A percentile compares a stretch with the other conserved stretches of the same genome.
Conservation (phyloP, 2,329 filamentous ascomycete genomes). For the Aspergillus sp. region DNA sequence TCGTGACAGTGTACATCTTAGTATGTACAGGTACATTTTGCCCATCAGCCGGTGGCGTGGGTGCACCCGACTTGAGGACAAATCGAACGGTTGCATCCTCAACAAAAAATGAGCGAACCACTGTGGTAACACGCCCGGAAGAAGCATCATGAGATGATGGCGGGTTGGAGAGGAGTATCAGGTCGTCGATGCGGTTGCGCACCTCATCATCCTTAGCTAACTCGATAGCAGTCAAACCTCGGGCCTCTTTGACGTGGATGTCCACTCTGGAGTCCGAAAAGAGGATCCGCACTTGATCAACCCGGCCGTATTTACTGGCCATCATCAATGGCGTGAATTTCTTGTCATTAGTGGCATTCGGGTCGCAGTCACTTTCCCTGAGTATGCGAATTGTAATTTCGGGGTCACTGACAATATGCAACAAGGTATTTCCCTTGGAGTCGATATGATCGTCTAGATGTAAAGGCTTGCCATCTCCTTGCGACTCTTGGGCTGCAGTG, state of each 20-base stretch:
- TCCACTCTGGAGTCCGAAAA: conserved; percentile 89
- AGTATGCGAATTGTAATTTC: conserved; percentile 74
- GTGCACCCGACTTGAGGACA: conserved; percentile 89
- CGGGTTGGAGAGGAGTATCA: conserved; percentile 76
- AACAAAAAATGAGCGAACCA: conserved; percentile 94
- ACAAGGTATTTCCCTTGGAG: conserved; percentile 84
- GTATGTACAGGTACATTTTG: conserved; percentile 55
- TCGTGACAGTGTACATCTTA: conserved; percentile 85
- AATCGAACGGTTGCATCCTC: conserved; percentile 92
- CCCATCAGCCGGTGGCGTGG: conserved; percentile 46
- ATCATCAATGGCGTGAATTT: conserved; percentile 96
- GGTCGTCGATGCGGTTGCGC: conserved; percentile 91
- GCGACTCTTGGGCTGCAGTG: conserved; percentile 68
- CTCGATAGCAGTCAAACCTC: conserved; percentile 91
- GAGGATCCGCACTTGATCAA: conserved; percentile 85
- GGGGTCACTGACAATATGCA: conserved; percentile 93
- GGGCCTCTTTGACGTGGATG: conserved; percentile 74
- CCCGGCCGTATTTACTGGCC: conserved; percentile 93
- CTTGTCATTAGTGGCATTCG: conserved; percentile 93
- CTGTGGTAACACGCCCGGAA: conserved; percentile 83
- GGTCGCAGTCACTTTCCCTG: conserved; percentile 85
- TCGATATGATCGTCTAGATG: conserved; percentile 94
- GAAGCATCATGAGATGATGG: conserved; percentile 52
- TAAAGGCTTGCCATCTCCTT: conserved; percentile 75
- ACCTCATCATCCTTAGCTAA: conserved; percentile 98